Evolutionary conservation across 1,284 basidiomycete species (phyloP).

Genomic region (Microbotryum scabiosae): DNA sequence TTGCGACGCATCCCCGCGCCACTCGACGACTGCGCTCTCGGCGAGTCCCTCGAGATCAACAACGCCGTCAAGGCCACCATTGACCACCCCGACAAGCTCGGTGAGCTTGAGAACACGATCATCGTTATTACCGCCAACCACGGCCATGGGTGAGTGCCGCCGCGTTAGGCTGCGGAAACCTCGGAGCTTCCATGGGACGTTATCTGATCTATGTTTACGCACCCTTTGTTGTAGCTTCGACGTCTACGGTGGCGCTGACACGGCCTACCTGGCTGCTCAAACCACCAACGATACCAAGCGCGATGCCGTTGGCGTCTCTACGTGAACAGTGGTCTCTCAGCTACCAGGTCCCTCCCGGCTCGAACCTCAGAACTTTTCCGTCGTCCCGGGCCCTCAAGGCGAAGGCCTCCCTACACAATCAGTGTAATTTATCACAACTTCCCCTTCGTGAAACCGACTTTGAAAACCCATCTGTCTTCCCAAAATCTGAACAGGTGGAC

Average conservation of each 20-base stretch:
- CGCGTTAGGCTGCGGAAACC: too few relatives aligned
- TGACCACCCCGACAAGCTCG: conserved; percentile 40
- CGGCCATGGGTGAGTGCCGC: conserved; percentile 31
- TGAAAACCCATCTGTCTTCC: too few relatives aligned
- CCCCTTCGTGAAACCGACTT: too few relatives aligned
- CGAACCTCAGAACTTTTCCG: conserved; percentile 33
- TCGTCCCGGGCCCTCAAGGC: conserved; percentile 37
- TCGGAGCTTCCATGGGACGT: not conserved
- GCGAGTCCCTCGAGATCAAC: conserved; percentile 45
- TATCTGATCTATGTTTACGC: not conserved
- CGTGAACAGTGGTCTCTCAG: conserved; percentile 38
- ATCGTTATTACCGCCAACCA: conserved; percentile 44
- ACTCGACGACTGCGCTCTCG: conserved; percentile 41
- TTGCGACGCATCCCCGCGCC: too few relatives aligned
- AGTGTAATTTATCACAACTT: too few relatives aligned
- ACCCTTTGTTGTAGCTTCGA: conserved; percentile 30
- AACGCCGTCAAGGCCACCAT: conserved; percentile 42
- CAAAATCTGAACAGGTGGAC: conserved; percentile 37
- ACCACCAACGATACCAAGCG: conserved; percentile 40
- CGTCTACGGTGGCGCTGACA: conserved; percentile 41
- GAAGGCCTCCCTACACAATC: conserved; percentile 37
- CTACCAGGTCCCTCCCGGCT: conserved; percentile 28
- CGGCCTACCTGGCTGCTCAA: conserved; percentile 38
- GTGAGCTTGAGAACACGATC: conserved; percentile 43
- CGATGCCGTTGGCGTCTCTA: conserved; percentile 42